A percentile compares a stretch with the other conserved stretches of the same genome.
Conservation (phyloP, 2,329 filamentous ascomycete genomes). For the Colletotrichum falcatum region DNA sequence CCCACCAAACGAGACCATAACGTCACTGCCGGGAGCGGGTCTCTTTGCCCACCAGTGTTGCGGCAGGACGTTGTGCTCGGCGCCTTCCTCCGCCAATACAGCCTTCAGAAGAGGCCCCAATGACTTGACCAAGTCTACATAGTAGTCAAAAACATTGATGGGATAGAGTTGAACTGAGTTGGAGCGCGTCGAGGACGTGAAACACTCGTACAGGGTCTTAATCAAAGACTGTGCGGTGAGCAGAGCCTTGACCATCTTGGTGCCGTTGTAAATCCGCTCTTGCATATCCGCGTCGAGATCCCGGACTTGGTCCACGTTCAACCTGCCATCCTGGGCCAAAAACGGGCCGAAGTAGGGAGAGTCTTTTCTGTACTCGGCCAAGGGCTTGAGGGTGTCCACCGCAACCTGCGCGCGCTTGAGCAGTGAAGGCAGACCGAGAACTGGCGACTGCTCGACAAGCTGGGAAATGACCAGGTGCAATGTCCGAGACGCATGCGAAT, state of each 20-base stretch:
- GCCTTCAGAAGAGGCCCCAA: constrained; percentile 83
- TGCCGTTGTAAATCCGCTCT: constrained; percentile 72
- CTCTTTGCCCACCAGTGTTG: constrained; percentile 65
- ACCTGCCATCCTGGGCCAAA: constrained; percentile 60
- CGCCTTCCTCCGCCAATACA: constrained; percentile 86
- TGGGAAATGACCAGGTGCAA: constrained; percentile 80
- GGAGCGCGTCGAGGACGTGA: constrained; percentile 75
- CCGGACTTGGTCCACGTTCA: constrained; percentile 49
- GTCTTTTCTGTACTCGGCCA: constrained; percentile 66
- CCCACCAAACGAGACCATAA: constrained; percentile 21
- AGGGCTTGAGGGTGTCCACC: constrained; percentile 74
- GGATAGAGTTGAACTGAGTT: constrained; percentile 75
- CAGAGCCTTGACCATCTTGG: constrained; percentile 81
- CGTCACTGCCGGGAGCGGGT: constrained; percentile 34
- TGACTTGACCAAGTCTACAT: constrained; percentile 77
- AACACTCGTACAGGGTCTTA: constrained; percentile 80
- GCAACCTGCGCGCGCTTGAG: constrained; percentile 79
- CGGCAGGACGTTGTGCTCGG: constrained; percentile 79
- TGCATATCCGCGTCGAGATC: constrained; percentile 52
- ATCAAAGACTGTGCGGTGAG: constrained; percentile 82
- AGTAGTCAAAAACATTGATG: constrained; percentile 88
- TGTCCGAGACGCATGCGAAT: constrained; percentile 74
- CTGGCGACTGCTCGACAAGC: constrained; percentile 83
- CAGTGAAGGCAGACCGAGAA: constrained; percentile 84
- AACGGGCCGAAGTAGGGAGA: constrained; percentile 78